Conservation (phyloP, 495 filamentous ascomycete genomes). For the Lepraria neglecta region DNA sequence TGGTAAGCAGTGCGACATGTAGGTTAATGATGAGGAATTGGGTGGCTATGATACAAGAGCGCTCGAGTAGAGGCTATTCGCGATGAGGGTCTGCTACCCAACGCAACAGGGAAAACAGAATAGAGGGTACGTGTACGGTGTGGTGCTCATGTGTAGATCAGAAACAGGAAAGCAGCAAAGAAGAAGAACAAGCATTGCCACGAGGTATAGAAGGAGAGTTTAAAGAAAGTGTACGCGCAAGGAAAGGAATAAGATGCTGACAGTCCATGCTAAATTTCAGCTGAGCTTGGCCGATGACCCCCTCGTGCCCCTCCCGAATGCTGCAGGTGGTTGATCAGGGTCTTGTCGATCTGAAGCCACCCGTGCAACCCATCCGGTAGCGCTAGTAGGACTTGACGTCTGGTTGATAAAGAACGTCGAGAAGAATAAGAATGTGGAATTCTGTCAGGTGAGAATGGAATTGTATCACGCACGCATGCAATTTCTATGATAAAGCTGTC, state of each 20-base stretch:
- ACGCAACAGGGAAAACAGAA: neutral
- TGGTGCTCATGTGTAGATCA: neutral
- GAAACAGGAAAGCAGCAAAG: too few relatives aligned
- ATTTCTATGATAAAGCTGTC: neutral
- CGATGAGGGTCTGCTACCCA: neutral
- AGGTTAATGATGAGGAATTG: neutral
- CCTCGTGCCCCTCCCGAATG: neutral
- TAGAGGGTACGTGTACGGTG: too few relatives aligned
- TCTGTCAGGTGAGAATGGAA: too few relatives aligned
- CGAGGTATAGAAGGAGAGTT: neutral
- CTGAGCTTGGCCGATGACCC: constrained; percentile 10
- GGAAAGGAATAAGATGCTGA: neutral
- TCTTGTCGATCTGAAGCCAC: neutral
- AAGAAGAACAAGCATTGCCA: neutral
- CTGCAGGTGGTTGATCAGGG: neutral
- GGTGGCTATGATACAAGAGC: constrained; percentile 1
- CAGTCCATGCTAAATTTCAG: neutral
- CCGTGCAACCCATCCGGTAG: too few relatives aligned
- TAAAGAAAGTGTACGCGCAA: neutral
- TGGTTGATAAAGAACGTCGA: too few relatives aligned
- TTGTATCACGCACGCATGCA: neutral
- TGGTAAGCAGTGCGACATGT: neutral
- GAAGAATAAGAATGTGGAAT: too few relatives aligned
- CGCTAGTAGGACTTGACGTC: too few relatives aligned
- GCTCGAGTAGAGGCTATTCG: neutral